Conservation (phyloP, 73 alveolate genomes). For the Symbiodinium pilosum region DNA sequence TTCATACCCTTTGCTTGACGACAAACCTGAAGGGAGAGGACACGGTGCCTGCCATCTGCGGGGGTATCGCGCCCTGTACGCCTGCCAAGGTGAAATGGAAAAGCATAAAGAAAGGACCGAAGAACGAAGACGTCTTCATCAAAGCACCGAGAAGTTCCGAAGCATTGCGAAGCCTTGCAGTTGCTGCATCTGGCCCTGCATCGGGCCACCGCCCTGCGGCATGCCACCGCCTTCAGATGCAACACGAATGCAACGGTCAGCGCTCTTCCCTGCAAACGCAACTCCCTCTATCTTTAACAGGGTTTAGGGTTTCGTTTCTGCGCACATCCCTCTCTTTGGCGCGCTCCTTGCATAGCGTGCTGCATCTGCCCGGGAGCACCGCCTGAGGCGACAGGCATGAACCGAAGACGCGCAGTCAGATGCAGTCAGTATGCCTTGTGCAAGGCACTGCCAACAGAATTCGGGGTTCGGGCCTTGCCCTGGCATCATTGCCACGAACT, state of each 20-base stretch:
- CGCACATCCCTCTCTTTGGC: no score
- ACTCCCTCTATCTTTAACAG: no score
- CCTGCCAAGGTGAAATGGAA: background rate
- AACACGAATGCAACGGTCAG: background rate
- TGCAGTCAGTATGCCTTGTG: no score
- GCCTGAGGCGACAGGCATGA: background rate
- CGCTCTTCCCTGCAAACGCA: background rate
- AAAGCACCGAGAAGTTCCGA: no score
- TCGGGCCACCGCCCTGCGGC: background rate
- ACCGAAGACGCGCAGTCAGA: no score
- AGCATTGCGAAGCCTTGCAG: background rate
- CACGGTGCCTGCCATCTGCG: background rate
- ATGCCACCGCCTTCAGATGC: no score
- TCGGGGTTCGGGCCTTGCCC: background rate
- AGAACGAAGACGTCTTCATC: no score
- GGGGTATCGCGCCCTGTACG: background rate
- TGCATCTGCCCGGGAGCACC: conserved; percentile 15
- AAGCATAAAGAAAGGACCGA: no score
- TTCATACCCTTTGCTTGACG: no score
- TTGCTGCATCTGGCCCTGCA: conserved; percentile 25
- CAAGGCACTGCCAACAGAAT: no score
- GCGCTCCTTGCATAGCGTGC: conserved; percentile 19
- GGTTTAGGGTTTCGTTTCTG: no score
- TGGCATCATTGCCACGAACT: conserved; percentile 30
- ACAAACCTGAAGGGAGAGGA: no score